Evolutionary conservation across 2,329 filamentous ascomycete genomes (phyloP).

Genomic region (Thyridium curvatum): DNA sequence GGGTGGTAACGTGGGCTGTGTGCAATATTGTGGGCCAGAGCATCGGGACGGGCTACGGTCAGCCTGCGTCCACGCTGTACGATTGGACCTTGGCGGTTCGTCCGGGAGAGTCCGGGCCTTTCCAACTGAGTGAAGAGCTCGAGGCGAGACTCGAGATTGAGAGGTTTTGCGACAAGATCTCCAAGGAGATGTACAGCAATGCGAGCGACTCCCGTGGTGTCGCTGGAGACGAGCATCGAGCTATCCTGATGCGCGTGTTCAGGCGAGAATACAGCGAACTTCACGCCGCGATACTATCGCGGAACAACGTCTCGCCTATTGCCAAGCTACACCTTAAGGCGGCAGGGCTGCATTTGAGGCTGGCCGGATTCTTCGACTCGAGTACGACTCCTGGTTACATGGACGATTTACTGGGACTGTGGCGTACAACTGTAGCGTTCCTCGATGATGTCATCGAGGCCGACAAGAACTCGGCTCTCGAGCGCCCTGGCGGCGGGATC

Average conservation of each 20-base stretch:
- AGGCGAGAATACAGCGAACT: constrained; percentile 59
- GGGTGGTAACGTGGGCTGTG: constrained; percentile 75
- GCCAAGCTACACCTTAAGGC: constrained; percentile 64
- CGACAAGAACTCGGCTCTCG: constrained; percentile 29
- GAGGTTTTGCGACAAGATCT: constrained; percentile 70
- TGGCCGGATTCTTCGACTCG: constrained; percentile 77
- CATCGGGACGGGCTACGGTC: constrained; percentile 77
- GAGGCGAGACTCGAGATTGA: constrained; percentile 66
- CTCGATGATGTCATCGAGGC: constrained; percentile 58
- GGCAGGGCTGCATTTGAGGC: constrained; percentile 66
- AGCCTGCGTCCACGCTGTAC: constrained; percentile 71
- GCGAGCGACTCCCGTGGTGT: constrained; percentile 66
- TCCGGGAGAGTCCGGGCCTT: constrained; percentile 52
- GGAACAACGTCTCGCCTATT: constrained; percentile 49
- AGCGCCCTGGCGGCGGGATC: constrained; percentile 37
- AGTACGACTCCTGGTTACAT: constrained; percentile 65
- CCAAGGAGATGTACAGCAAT: constrained; percentile 74
- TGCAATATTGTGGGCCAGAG: constrained; percentile 80
- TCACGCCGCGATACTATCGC: constrained; percentile 52
- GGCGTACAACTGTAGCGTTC: constrained; percentile 64
- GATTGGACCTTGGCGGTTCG: constrained; percentile 65
- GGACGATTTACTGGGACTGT: constrained; percentile 69
- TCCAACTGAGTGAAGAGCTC: constrained; percentile 54
- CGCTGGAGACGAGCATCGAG: constrained; percentile 59
- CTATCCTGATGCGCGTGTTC: constrained; percentile 61